Base-by-base conservation (phyloP, 208 protist species). In the Naegleria gruberi region DNA sequence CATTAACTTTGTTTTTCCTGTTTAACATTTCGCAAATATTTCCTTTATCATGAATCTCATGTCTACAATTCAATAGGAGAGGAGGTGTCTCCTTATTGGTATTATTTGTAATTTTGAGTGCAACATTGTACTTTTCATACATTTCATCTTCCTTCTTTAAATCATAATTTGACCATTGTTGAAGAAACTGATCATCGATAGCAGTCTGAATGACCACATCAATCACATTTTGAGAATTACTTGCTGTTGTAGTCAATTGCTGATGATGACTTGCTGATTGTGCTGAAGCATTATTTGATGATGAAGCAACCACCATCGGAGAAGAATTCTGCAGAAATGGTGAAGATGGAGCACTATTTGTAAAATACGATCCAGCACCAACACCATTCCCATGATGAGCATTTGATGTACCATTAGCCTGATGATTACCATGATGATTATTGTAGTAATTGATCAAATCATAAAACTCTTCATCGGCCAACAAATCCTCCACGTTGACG, bases 121-220 rank as follows among this genome's bases (percentile, higher is more conserved):
- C 65, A 77, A 77, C 30, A 77, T 77, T 77, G 34, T 77, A 77
- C 34, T 77, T 77, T n/a, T 77, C 65, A 77, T 77, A 77, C 65
- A 77, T 77, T 77, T 77, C 65, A 77, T 77, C 30, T 37, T 77
- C 65, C 34, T 77, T 77, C 30, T 77, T 77, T 19, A 77, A n/a
- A 77, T 77, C 65, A 77, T 77, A 77, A 77, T 77, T 77, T 37
- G 65, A 77, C 65, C 65, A 77, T 77, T 77, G 65, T 37, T 77
- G 17, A 12, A 12, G 65, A n/a, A 77, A 77, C 0, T 19, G 17
- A 6, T 77, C 65, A 77, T 77, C 65, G 34, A 77, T 77, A 1
- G 65, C 65, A 37, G 65, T 77, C 8, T 77, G 26, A 77, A 77
- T 77, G 34, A 26, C 26, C 10, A 77, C 26, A 37, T 65, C 51